Base-by-base conservation (phyloP, 192 early-diverging fungal genomes). In the Entrophospora sp. region DNA sequence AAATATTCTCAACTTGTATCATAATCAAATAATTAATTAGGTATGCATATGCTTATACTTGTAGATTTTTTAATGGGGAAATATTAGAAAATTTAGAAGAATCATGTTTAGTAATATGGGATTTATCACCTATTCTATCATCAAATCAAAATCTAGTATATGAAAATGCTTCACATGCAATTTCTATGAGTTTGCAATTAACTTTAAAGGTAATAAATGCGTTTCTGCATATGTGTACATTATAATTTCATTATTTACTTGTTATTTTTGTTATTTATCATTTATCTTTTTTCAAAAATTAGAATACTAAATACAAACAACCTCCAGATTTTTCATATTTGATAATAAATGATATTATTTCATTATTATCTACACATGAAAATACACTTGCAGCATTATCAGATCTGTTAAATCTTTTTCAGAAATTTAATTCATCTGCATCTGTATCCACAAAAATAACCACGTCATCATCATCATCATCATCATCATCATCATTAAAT, bases 151-250 rank as follows among this genome's bases (percentile, higher is more conserved):
- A 25, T 55, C 14, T 66, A 4, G 37, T 55, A 10, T 66, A 55
- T 55, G 49, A 66, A 40, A 66, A 20, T 30, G 37, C 55, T 14
- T 53, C 49, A 40, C 25, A 66, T n/a, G 64, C 64, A 55, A 55
- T 66, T 24, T 8, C 36, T 22, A 51, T 34, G n/a, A 53, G 46
- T 32, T 31, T 28, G 9, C n/a, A 22, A 7, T n/a, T 42, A 31
- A 42, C 27, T 42, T 1, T 37, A 20, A 28, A 66, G 51, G 64
- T 66, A 27, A 24, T 14, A 30, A 6, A 37, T n/a, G n/a, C n/a
- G n/a, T n/a, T n/a, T n/a, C n/a, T n/a, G n/a, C n/a, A n/a, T n/a
- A n/a, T n/a, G n/a, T n/a, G n/a, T n/a, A n/a, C n/a, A n/a, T n/a
- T n/a, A n/a, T n/a, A n/a, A n/a, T n/a, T 61, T 12, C 4, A 1